Evolutionary conservation across 1,139 yeast species (phyloP).

Genomic region (Candida sojae): DNA sequence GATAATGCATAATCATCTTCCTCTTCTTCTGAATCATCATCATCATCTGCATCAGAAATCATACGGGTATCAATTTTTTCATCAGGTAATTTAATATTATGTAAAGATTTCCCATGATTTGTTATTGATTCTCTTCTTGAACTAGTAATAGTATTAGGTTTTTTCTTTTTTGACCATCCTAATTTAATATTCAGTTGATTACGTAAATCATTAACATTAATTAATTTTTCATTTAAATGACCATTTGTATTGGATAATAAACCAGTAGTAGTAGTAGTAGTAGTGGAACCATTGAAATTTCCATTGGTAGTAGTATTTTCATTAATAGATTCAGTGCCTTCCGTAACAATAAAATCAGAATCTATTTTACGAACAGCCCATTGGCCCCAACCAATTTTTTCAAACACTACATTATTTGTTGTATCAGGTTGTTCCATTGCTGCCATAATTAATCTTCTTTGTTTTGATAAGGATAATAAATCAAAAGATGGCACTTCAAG

Average conservation of each 20-base stretch:
- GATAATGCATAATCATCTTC: slow-evolving; percentile 24
- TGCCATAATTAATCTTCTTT: slow-evolving; percentile 85
- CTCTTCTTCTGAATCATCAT: slow-evolving; percentile 21
- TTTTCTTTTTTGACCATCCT: slow-evolving; percentile 48
- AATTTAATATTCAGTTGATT: slow-evolving; percentile 42
- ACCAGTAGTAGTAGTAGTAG: not conserved
- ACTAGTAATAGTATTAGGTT: slow-evolving; percentile 7
- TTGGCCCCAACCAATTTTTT: slow-evolving; percentile 97
- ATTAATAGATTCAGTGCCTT: slow-evolving; percentile 32
- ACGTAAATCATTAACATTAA: slow-evolving; percentile 38
- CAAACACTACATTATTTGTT: slow-evolving; percentile 68
- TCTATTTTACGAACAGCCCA: slow-evolving; percentile 79
- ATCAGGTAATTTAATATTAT: slow-evolving; percentile 47
- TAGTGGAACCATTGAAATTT: slow-evolving; percentile 5
- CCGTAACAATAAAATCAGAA: slow-evolving; percentile 50
- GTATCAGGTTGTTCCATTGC: slow-evolving; percentile 73
- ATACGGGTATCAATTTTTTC: slow-evolving; percentile 36
- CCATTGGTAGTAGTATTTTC: slow-evolving; percentile 4
- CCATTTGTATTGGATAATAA: not conserved
- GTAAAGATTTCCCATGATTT: slow-evolving; percentile 44
- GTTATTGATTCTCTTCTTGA: slow-evolving; percentile 60
- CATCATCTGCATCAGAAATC: slow-evolving; percentile 45
- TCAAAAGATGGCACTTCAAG: slow-evolving; percentile 80
- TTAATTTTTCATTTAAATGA: slow-evolving; percentile 35
- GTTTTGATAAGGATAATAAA: slow-evolving; percentile 79